Evolutionary conservation across 768 basidiomycete species (phyloP).

Genomic region (Pisolithus orientalis): DNA sequence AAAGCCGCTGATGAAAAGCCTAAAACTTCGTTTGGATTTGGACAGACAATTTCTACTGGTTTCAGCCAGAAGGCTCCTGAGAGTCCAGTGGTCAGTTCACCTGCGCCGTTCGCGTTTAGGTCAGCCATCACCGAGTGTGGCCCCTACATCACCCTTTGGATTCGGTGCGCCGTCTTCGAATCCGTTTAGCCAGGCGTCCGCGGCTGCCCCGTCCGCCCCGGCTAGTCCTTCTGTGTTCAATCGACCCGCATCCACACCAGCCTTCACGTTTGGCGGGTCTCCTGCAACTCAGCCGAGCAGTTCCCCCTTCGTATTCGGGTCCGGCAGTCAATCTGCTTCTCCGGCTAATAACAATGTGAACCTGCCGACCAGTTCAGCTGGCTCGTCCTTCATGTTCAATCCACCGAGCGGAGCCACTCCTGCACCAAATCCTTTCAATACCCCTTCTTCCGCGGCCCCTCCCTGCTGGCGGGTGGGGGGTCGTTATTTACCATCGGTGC

Average conservation of each 20-base stretch:
- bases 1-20: slow-evolving; percentile 39
- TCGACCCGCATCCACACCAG: slow-evolving; percentile 28
- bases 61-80: slow-evolving; percentile 41
- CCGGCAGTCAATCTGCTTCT: slow-evolving; percentile 51
- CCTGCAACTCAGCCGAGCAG: slow-evolving; percentile 30
- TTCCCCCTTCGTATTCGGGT: slow-evolving; percentile 43
- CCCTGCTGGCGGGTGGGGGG: slow-evolving; percentile 24
- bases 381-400: slow-evolving; percentile 35
- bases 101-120: slow-evolving; percentile 47
- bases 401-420: slow-evolving; percentile 28
- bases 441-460: slow-evolving; percentile 21
- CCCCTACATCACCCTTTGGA: slow-evolving; percentile 36
- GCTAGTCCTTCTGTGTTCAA: slow-evolving; percentile 55
- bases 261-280: slow-evolving; percentile 43
- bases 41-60: slow-evolving; percentile 33
- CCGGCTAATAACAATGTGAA: slow-evolving; percentile 39
- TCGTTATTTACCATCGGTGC: slow-evolving; percentile 57
- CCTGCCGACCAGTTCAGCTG: slow-evolving; percentile 24
- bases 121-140: slow-evolving; percentile 31
- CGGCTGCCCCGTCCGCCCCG: slow-evolving; percentile 39
- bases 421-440: slow-evolving; percentile 42
- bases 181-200: slow-evolving; percentile 38
- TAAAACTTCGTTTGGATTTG: slow-evolving; percentile 43
- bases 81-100: slow-evolving; percentile 35
- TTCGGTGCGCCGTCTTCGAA: slow-evolving; percentile 36